Evolutionary conservation across 2,329 filamentous ascomycete species (phyloP).

Genomic region (Sclerotinia sclerotiorum): DNA sequence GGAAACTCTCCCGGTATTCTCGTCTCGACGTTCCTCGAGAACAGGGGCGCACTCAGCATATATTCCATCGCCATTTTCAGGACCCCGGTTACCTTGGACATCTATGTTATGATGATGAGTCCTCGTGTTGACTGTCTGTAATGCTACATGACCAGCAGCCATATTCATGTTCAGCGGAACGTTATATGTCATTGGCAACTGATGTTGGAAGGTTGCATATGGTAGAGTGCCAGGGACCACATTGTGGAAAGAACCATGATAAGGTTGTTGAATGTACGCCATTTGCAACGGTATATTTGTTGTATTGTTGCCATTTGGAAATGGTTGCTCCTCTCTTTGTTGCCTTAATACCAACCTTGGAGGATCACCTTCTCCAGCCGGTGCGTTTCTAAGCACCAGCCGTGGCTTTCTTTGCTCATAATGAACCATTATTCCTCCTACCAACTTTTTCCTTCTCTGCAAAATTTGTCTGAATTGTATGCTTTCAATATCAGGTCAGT

Average conservation of each 20-base stretch:
- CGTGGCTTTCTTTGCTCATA: conserved; percentile 22
- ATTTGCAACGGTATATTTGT: conserved; percentile 13
- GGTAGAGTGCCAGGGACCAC: background rate
- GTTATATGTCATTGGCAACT: conserved; percentile 13
- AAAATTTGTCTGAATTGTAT: background rate
- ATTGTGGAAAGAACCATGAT: conserved; percentile 6
- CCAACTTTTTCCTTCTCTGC: background rate
- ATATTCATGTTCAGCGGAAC: conserved; percentile 10
- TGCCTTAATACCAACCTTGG: background rate
- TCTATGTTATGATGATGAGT: background rate
- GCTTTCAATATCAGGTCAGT: background rate
- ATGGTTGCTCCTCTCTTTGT: background rate
- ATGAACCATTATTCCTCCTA: conserved; percentile 12
- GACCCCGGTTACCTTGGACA: background rate
- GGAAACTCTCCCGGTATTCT: background rate
- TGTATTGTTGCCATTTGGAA: background rate
- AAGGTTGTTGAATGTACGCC: conserved; percentile 7
- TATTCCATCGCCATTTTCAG: background rate
- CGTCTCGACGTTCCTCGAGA: background rate
- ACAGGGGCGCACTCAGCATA: conserved; percentile 3
- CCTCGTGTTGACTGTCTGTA: background rate
- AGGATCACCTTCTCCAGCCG: background rate
- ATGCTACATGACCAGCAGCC: conserved; percentile 4
- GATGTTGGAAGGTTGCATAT: background rate
- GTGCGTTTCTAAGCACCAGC: conserved; percentile 14